Evolutionary conservation across 1,139 yeast species (phyloP).

Genomic region (Suhomyces ambrosiae): DNA sequence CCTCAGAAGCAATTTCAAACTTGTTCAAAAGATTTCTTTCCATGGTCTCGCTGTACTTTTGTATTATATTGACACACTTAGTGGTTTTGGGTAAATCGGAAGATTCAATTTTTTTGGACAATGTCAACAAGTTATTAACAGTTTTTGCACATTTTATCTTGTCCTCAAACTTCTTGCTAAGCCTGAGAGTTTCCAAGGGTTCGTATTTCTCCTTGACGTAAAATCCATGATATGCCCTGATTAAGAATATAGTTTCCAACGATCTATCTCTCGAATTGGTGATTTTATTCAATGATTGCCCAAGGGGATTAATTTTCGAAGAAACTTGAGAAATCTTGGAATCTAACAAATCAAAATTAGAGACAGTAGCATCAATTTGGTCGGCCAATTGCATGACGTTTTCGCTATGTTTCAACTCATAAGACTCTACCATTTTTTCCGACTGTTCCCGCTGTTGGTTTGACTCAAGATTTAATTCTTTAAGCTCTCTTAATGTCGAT

Average conservation of each 20-base stretch:
- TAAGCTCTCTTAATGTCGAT: conserved; percentile 73
- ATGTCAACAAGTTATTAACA: conserved; percentile 61
- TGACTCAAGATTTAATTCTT: conserved; percentile 59
- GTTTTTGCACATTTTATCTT: conserved; percentile 69
- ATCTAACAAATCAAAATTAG: conserved; percentile 60
- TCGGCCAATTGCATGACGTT: conserved; percentile 62
- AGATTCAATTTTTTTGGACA: conserved; percentile 63
- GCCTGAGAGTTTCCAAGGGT: conserved; percentile 57
- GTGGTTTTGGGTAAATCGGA: conserved; percentile 53
- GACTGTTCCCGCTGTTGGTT: conserved; percentile 47
- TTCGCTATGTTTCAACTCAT: conserved; percentile 67
- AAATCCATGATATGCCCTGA: conserved; percentile 77
- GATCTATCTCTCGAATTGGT: conserved; percentile 80
- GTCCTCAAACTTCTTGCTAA: conserved; percentile 47
- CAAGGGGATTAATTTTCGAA: conserved; percentile 69
- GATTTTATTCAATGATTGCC: conserved; percentile 70
- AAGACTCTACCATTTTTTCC: conserved; percentile 59
- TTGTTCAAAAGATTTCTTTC: conserved; percentile 64
- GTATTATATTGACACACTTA: conserved; percentile 56
- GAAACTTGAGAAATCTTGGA: conserved; percentile 60
- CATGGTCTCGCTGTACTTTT: conserved; percentile 73
- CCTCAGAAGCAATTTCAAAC: conserved; percentile 64
- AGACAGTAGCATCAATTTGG: conserved; percentile 45
- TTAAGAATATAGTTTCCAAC: conserved; percentile 68
- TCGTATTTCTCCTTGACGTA: conserved; percentile 61